phyloP scores from a whole-genome alignment of 805 yeast species.

The Metschnikowia henanensis region DNA sequence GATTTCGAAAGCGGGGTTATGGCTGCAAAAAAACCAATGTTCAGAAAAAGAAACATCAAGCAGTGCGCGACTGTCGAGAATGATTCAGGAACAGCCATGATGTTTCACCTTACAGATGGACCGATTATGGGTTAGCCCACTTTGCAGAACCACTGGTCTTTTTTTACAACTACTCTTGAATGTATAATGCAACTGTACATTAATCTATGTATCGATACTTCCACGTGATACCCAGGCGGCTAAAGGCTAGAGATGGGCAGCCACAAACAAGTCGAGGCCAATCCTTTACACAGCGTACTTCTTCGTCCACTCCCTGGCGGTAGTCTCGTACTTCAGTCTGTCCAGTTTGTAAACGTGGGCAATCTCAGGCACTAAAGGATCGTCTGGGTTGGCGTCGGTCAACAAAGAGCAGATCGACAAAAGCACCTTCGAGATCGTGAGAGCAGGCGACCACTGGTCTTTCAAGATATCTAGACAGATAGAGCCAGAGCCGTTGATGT shows the following conservation, averaged over 20 bases:
- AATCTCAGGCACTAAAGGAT: slow-evolving; percentile 97
- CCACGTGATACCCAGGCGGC: slow-evolving; percentile 1
- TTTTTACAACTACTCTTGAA: neutral
- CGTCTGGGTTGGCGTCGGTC: slow-evolving; percentile 98
- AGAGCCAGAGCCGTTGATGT: slow-evolving; percentile 93
- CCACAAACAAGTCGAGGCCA: neutral
- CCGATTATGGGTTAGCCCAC: too few species aligned
- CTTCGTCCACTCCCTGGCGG: slow-evolving; percentile 98
- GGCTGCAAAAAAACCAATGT: too few species aligned
- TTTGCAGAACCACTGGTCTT: neutral
- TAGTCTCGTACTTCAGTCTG: slow-evolving; percentile 90
- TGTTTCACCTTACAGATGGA: too few species aligned
- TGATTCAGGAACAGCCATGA: too few species aligned
- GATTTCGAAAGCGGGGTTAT: too few species aligned
- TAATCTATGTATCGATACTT: slow-evolving; percentile 16
- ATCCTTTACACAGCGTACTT: slow-evolving; percentile 80
- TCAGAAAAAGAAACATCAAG: too few species aligned
- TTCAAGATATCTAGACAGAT: slow-evolving; percentile 95
- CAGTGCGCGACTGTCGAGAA: too few species aligned
- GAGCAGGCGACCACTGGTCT: slow-evolving; percentile 99
- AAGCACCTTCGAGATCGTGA: slow-evolving; percentile 93
- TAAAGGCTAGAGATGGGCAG: too few species aligned
- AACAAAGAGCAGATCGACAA: slow-evolving; percentile 92
- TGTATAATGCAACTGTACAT: slow-evolving; percentile 18
- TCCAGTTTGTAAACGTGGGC: slow-evolving; percentile 96